Evolutionary conservation across 305 asterid species (phyloP), one percentile per base, ranked within the genome.

Genomic region (Striga hermonthica): DNA sequence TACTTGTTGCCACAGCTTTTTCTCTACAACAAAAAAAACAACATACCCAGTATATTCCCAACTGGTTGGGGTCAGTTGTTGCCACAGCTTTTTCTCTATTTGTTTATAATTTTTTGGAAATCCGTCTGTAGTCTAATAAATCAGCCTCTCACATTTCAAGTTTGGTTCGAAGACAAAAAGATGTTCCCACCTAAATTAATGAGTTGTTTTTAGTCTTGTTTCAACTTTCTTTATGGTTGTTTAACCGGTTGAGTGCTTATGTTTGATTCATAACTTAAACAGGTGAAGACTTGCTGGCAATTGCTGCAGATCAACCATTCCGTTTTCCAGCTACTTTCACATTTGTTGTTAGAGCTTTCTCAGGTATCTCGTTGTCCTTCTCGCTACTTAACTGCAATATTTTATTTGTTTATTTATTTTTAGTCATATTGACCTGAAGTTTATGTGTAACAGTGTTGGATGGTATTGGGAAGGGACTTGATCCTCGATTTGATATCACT

Each of bases 321-420:
- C 86, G 98, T n/a, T 92, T 92, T 79, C 98, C 98, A 38, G 97
- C 98, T 52, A 92, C 98, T 67, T 92, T 89, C 82, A 92, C 98
- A 73, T 92, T 92, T 66, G 98, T 92, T 57, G 98, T 92, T 63
- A 80, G 98, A 79, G 80, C 98, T 28, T 92, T 92, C 84, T 92
- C 98, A 45, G 98, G 83, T 78, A 64, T 35, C 47, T 58, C 49
- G 54, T 31, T 31, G 4, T 6, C 49, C 53, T 22, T 62, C 28
- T 50, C 9, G 28, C 0, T 50, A 4, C 1, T 13, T 50, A 6
- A 13, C 31, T 7, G 34, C 57, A 8, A 50, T 47, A 22, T 34
- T 49, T 60, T 41, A 41, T 5, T 6, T 5, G 6, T 5, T 6
- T 39, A 52, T 28, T 54, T 58, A 34, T 44, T 59, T 50, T 60